Evolutionary conservation across 2,329 filamentous ascomycete species (phyloP).

Genomic region (Fusarium zealandicum): DNA sequence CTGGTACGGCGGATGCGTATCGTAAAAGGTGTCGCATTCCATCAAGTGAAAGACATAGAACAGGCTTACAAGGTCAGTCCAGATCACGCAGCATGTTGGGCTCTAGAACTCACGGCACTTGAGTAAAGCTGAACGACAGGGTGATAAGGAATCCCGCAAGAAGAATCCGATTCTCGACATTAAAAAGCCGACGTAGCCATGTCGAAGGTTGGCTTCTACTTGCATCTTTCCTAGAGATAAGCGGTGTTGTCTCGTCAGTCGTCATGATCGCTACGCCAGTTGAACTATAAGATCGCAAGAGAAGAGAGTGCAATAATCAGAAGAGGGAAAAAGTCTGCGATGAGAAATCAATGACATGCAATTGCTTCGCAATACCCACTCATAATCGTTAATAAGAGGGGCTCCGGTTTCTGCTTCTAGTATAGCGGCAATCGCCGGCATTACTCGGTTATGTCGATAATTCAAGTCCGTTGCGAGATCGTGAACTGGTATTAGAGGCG

Average conservation of each 20-base stretch:
- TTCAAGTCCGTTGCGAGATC: neutral
- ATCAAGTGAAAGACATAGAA: conserved; percentile 75
- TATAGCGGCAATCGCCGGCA: conserved; percentile 14
- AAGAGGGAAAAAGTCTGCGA: conserved; percentile 13
- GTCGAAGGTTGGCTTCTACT: conserved; percentile 1
- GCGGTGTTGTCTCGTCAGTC: conserved; percentile 36
- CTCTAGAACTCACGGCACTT: conserved; percentile 52
- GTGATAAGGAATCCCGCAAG: conserved; percentile 68
- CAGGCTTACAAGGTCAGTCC: conserved; percentile 44
- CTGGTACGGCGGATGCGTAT: conserved; percentile 58
- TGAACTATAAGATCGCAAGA: conserved; percentile 2
- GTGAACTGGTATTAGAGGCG: neutral
- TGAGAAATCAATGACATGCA: conserved; percentile 20
- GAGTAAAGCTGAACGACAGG: conserved; percentile 57
- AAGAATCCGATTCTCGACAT: conserved; percentile 57
- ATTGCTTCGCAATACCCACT: conserved; percentile 5
- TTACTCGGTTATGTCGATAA: conserved; percentile 18
- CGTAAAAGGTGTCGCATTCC: conserved; percentile 75
- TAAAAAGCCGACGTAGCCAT: conserved; percentile 32
- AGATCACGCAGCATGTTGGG: neutral
- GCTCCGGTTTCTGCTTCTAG: conserved; percentile 12
- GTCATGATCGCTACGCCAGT: conserved; percentile 19
- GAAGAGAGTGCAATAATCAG: neutral
- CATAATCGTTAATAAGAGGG: conserved; percentile 26
- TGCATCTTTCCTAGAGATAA: conserved; percentile 24